Evolutionary conservation across 345 rosid genomes (phyloP), one percentile per base, ranked within the genome.

Genomic region (Pistacia vera): DNA sequence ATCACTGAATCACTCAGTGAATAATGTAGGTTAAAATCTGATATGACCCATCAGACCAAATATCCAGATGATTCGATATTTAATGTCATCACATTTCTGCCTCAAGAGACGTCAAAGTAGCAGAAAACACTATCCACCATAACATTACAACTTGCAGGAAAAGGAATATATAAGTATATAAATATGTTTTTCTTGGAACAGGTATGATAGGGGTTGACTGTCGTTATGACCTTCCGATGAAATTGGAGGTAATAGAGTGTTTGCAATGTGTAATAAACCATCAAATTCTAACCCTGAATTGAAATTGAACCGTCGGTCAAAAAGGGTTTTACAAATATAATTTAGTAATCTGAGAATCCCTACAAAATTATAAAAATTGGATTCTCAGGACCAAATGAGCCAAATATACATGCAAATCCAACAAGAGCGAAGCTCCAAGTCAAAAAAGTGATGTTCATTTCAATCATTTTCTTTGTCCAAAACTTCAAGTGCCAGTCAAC

Each of bases 391-490:
- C 71, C 70, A 38, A 41, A 66, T 70, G 41, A 33, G n/a, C 9
- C 22, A 22, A 54, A 49, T 54, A 28, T 14, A 73, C 28, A 77
- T 9, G 59, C 68, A 56, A 81, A 68, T 48, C 36, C 46, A 79
- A 61, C 73, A 12, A 72, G 79, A 76, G 48, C n/a, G 18, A 51
- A 67, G 71, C 69, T 51, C 33, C 77, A 84, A 81, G 85, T 78
- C 81, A 86, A 82, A 80, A 83, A 76, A 79, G 80, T 63, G 52
- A 69, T 58, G 70, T 71, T 78, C 78, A 65, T 49, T 72, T 85
- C 85, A 83, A 81, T 81, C 83, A 80, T 75, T 80, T 73, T 70
- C 79, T 70, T 67, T 62, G 80, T 75, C 85, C 77, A 77, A 79
- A 75, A 67, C 70, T 51, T 64, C 54, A 60, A 77, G 80, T 46